Evolutionary conservation across 371 early-diverging fungal species (phyloP), one percentile per base, ranked within the genome.

Genomic region (Sporodiniella umbellata): DNA sequence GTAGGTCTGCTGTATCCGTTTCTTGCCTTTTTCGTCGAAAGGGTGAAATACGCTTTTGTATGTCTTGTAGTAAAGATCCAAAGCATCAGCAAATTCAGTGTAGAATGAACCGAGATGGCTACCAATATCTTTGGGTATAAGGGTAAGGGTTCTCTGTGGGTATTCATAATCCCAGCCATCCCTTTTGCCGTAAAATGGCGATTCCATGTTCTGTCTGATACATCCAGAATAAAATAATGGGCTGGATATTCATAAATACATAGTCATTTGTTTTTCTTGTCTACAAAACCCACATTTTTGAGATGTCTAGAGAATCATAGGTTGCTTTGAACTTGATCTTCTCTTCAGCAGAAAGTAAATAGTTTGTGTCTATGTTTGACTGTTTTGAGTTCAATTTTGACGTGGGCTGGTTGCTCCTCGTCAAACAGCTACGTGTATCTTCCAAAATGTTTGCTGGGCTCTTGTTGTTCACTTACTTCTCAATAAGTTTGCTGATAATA

Each of bases 201-300:
- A 7, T 3, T 30, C 39, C 45, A 53, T 14, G 45, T 39, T 0
- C 26, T 26, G 19, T 53, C 45, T 1, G 28, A 24, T 10, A 40
- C 25, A 45, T 53, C 53, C 19, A 53, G 22, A 37, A 52, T 52
- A 7, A 35, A 45, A 14, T 39, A 53, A 12, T 24, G 25, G 30
- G 5, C 45, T 15, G 30, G 53, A 39, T 53, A 40, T 8, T 53
- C 53, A 33, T 37, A 52, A 12, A 19, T 42, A 21, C 42, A 50
- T 48, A 15, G 8, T 48, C 48, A 10, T 31, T 33, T 15, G 31
- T 17, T 8, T 17, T 48, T 33, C 24, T 38, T 2, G 48, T 48
- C 5, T 23, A 38, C 22, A 38, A 24, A 24, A 18, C 17, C 48
- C 48, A 48, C 33, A 46, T 69, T 33, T 46, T 45, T 30, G 45